Base-by-base conservation (phyloP, 441 rosid genomes). In the Codiaeum variegatum region DNA sequence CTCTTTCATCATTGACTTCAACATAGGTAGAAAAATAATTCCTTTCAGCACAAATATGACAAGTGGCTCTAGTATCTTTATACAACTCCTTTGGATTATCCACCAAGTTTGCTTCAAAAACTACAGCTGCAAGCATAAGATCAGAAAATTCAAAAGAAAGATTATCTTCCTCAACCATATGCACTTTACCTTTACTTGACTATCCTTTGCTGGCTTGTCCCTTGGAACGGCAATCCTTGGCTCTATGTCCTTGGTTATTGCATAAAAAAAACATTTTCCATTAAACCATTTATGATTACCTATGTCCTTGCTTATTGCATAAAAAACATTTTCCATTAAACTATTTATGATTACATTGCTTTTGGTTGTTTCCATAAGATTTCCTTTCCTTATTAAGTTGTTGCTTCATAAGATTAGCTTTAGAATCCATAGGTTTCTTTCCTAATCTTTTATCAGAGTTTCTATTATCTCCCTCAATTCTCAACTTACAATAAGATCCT, bases 141-240 rank as follows among this genome's bases (percentile, higher is more conserved):
- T n/a, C n/a, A n/a, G n/a, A n/a, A n/a, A n/a, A n/a, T n/a, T n/a
- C n/a, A n/a, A n/a, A n/a, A n/a, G n/a, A n/a, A 18, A 73, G 16
- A 69, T 69, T 7, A 69, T n/a, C 46, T n/a, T 38, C 32, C n/a
- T 40, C 68, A 24, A 26, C 1, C 49, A 69, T 12, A n/a, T 54
- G 58, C 13, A 21, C 64, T 69, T 69, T 21, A 19, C 15, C 34
- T 18, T 69, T 69, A 7, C 38, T 40, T 36, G 12, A 19, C 6
- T 55, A 12, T 24, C 28, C 23, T 9, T 46, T 67, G 6, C 51
- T 54, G 6, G 11, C 26, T 54, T 54, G 28, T 0, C 28, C 21
- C 12, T 15, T 3, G 6, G 0, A 10, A 1, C 21, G 52, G 11
- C 32, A 69, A 13, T 55, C 49, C 29, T n/a, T 31, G 2, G 51